These are phyloP conservation scores for Clarkia xantiana DNA, from an alignment of 345 rosid genomes.

Conservation along the genomic window DNA sequence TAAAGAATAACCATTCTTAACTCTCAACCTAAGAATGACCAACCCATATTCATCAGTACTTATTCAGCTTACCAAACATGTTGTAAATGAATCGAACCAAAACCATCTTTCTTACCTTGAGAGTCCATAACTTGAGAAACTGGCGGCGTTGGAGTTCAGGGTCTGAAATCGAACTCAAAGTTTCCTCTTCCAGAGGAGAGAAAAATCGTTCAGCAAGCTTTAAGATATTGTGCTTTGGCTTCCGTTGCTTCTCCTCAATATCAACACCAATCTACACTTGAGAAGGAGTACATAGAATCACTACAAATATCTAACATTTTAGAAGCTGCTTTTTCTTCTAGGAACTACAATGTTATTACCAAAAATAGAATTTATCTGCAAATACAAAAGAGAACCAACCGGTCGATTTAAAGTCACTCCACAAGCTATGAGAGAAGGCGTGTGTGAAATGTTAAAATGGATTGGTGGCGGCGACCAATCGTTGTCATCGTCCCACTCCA, in stretches of 20 bases:
- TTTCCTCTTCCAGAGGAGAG: conserved; percentile 37
- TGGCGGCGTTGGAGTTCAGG: conserved; percentile 46
- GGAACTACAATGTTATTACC: neutral
- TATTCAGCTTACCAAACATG: neutral
- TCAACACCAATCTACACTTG: conserved; percentile 62
- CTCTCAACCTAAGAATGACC: no score
- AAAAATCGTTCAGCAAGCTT: conserved; percentile 57
- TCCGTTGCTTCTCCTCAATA: conserved; percentile 67
- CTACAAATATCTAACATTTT: conserved; percentile 1
- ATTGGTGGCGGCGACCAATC: conserved; percentile 22
- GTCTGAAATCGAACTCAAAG: conserved; percentile 44
- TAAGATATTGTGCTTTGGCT: conserved; percentile 30
- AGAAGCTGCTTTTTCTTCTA: neutral
- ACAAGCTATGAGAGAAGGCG: conserved; percentile 69
- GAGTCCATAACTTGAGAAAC: conserved; percentile 79
- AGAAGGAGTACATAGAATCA: conserved; percentile 7
- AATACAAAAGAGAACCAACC: conserved; percentile 19
- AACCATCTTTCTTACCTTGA: conserved; percentile 34
- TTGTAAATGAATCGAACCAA: neutral
- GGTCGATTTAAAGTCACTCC: conserved; percentile 55
- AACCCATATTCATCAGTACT: no score
- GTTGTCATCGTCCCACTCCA: conserved; percentile 42
- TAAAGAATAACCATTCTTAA: no score
- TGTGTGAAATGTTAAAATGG: conserved; percentile 82
- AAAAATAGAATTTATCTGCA: neutral